Base-by-base conservation (phyloP, 1,139 yeast species). In the Debaryomyces subglobosus region DNA sequence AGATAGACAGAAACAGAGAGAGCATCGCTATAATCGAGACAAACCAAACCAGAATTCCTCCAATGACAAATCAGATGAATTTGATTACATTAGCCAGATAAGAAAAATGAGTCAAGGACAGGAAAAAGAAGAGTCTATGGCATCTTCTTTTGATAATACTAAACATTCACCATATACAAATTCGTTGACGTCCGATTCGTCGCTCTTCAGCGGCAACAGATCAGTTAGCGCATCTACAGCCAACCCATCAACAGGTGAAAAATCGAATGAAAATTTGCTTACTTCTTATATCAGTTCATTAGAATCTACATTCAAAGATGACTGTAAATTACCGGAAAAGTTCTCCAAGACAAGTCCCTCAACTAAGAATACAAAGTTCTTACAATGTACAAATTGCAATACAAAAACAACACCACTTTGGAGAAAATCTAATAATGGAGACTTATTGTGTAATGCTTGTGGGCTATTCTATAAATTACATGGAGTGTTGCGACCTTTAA, bases 61-160 rank as follows among this genome's bases (percentile, higher is more conserved):
- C 9, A 69, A 65, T 45, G 69, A 74, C 5, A 67, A 59, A 50
- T 54, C 68, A 39, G 79, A 74, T 47, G 79, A 74, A 46, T 76
- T 76, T 55, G 80, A 76, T 59, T 75, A 76, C 52, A 79, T 75
- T 29, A 78, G 78, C 20, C 81, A 76, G 53, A 74, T 76, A 30
- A 60, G 78, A 48, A 63, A 72, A 47, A 73, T 75, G 41, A 68
- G 76, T 50, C 77, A 74, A 56, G 77, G 69, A 50, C 38, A 35
- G 3, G 78, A 71, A 46, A 71, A 66, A 49, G 61, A 58, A 13
- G 20, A 13, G 9, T 13, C 9, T 43, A 53, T 13, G 50, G 57
- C 23, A 12, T 43, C 36, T 36, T 53, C 37, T 25, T 33, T 3
- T 35, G 40, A 23, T 18, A 43, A 45, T 25, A 37, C 52, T 16